These are phyloP conservation scores for Cyberlindnera galapagoensis DNA, from an alignment of 805 yeast species.

Conservation along the genomic window DNA sequence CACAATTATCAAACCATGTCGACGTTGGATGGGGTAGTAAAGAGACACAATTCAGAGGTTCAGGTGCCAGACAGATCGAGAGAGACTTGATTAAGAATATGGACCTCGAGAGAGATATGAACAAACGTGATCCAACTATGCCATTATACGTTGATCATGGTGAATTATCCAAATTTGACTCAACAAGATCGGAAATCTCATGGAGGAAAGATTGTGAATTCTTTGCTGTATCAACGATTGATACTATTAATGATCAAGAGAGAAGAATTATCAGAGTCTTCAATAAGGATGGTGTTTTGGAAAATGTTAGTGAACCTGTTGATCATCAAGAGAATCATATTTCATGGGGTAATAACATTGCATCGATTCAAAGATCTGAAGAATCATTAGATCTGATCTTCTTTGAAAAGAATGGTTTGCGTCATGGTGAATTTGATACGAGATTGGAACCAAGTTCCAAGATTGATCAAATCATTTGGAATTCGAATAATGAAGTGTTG, in stretches of 20 bases:
- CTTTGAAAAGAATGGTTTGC: constrained; percentile 88
- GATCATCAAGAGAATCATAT: constrained; percentile 69
- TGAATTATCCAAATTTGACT: constrained; percentile 48
- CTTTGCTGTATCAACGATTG: constrained; percentile 63
- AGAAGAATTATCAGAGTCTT: constrained; percentile 83
- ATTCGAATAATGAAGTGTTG: constrained; percentile 68
- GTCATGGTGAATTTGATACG: constrained; percentile 79
- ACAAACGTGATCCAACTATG: constrained; percentile 85
- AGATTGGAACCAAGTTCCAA: constrained; percentile 47
- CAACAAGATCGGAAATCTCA: constrained; percentile 43
- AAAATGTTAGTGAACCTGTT: constrained; percentile 84
- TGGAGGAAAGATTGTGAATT: constrained; percentile 97
- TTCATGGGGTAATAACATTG: constrained; percentile 87
- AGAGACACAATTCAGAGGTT: constrained; percentile 95
- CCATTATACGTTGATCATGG: constrained; percentile 69
- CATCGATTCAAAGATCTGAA: constrained; percentile 64
- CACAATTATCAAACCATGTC: constrained; percentile 70
- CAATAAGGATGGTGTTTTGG: constrained; percentile 68
- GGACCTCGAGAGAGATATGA: constrained; percentile 60
- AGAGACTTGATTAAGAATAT: constrained; percentile 47
- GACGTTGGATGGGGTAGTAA: constrained; percentile 98
- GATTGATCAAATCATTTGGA: constrained; percentile 64
- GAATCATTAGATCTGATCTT: constrained; percentile 53
- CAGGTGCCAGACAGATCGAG: constrained; percentile 78
- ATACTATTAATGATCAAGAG: constrained; percentile 28